Evolutionary conservation across 1,284 basidiomycete species (phyloP), one percentile per base, ranked within the genome.

Genomic region (Ceratobasidium sp.): DNA sequence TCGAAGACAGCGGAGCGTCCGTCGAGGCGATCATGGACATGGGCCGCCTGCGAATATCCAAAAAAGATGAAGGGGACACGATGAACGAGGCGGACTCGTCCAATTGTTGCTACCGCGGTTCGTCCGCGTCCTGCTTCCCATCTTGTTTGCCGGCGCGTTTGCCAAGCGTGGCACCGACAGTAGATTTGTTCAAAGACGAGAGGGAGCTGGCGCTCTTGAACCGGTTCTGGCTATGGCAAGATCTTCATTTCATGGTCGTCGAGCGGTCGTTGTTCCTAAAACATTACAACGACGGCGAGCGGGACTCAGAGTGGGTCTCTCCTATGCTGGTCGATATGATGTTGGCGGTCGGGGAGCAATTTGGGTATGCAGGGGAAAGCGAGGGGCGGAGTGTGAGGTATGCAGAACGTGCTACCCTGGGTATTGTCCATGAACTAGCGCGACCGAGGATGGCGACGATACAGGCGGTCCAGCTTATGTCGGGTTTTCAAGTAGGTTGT

Each of bases 241-340:
- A 59, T 15, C 57, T 59, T 24, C 67, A 71, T 44, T 45, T 9
- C 27, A 71, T 45, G 36, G 54, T 71, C 5, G 67, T 71, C 56
- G 31, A 71, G 44, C 53, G 47, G 7, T 14, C 5, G 17, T 45
- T 59, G 36, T 71, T 71, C 36, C 44, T 71, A 19, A 56, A 71
- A 27, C 31, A 41, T 17, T 71, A 71, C 31, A 24, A 45, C 6
- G 44, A 71, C 2, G 67, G 67, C 11, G 67, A 71, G 27, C 67
- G 67, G 2, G 67, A 71, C 24, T 71, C 67, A 9, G 67, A 71
- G 31, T 71, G 67, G 67, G 67, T 71, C n/a, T 71, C 67, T 6
- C 54, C 54, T 19, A 71, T 71, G 67, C 45, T 71, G 17, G 48
- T 71, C 44, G 67, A 71, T 17, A 71, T 71, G 67, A 71, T 71